Evolutionary conservation across 1,139 yeast genomes (phyloP), one percentile per base, ranked within the genome.

Genomic region (Geotrichum citri-aurantii): DNA sequence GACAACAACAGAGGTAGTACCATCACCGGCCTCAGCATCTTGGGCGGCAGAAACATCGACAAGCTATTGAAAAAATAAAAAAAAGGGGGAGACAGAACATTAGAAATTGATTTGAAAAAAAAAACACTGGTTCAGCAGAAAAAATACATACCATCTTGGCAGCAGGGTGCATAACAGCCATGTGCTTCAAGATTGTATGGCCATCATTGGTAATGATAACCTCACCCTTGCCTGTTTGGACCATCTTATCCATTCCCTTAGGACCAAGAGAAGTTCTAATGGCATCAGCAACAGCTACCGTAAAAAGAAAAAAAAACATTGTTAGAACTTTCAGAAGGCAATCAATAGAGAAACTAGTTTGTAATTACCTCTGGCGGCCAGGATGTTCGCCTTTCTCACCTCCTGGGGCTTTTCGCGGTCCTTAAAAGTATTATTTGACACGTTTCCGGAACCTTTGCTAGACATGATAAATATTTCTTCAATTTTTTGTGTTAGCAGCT

Each of bases 231-330:
- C 92, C 87, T 37, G 98, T 91, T 75, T 89, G 91, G 76, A 75
- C 75, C 99, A 93, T 93, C 78, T 95, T 95, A 74, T 93, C 99
- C 99, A 93, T 93, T 62, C 99, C 99, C 73, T 91, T 92, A 57
- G 99, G 99, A 42, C 99, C 99, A 61, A 93, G 78, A 11, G 98
- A 91, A 2, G 99, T 93, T 74, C 99, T 82, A 70, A 93, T 91
- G 56, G 99, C 99, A 74, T 95, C 99, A 1, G 97, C 93, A 48
- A 95, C 99, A 3, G 99, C 98, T 67, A n/a, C n/a, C n/a, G n/a
- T 49, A 29, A 52, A 37, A 23, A 47, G 44, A 31, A 27, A 48
- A 37, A 14, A 23, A 19, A 21, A 37, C 27, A 47, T 21, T 21
- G 46, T 52, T 51, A 37, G 48, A 29, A 37, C 40, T 40, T 29